Conservation (phyloP, 1,284 basidiomycete species). For the Thecaphora thlaspeos region DNA sequence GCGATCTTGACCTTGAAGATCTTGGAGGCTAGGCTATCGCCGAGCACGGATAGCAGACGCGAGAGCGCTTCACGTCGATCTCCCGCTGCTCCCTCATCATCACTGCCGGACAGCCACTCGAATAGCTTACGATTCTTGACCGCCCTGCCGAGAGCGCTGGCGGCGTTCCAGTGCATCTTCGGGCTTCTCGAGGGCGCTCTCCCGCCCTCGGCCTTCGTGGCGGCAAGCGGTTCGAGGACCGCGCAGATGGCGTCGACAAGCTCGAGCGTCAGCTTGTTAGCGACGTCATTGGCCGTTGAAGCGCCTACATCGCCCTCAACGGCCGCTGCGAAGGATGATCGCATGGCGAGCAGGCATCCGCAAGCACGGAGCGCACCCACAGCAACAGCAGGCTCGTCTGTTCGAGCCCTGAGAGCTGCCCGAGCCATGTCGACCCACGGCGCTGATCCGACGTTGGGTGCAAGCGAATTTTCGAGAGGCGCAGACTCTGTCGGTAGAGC, state of each 20-base stretch:
- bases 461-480: too few relatives aligned
- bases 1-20: slow-evolving; percentile 24
- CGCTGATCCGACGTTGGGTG: too few relatives aligned
- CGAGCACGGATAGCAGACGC: slow-evolving; percentile 8
- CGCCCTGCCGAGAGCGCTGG: slow-evolving; percentile 21
- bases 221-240: not conserved
- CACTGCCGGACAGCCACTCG: not conserved
- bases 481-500: too few relatives aligned
- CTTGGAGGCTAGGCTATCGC: slow-evolving; percentile 8
- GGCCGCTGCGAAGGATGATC: too few relatives aligned
- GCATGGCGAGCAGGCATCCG: not conserved
- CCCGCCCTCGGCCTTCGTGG: not conserved
- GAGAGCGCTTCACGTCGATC: slow-evolving; percentile 3
- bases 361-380: not conserved
- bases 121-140: slow-evolving; percentile 8
- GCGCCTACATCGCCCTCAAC: too few relatives aligned
- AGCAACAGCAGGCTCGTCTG: not conserved
- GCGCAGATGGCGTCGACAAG: not conserved
- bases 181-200: not conserved
- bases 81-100: too few relatives aligned
- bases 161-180: slow-evolving; percentile 30
- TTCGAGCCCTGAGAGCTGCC: not conserved
- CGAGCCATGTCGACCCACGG: not conserved
- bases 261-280: not conserved
- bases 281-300: too few relatives aligned